Conservation (phyloP, 2,329 filamentous ascomycete genomes). For the Fusarium clavum region DNA sequence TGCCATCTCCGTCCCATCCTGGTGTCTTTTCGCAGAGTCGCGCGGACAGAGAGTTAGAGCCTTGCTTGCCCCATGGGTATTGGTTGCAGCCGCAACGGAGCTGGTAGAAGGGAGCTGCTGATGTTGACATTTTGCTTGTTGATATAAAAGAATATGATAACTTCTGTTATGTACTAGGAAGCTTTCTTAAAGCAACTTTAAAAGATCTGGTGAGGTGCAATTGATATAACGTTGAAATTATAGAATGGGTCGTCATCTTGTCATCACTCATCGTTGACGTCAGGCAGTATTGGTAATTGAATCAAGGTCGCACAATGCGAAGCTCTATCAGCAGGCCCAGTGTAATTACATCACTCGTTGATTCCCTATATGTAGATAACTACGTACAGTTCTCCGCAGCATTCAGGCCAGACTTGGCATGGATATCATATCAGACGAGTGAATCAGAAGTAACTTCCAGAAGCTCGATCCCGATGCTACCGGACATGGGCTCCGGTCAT, state of each 20-base stretch:
- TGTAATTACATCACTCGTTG: conserved; percentile 34
- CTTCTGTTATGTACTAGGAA: neutral
- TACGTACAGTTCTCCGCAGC: conserved; percentile 9
- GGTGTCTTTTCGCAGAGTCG: conserved; percentile 73
- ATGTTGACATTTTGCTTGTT: conserved; percentile 34
- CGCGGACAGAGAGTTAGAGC: conserved; percentile 73
- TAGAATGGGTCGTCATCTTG: conserved; percentile 32
- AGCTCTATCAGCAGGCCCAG: conserved; percentile 19
- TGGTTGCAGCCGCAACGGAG: conserved; percentile 64
- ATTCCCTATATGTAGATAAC: neutral
- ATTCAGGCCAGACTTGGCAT: conserved; percentile 14
- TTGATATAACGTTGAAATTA: conserved; percentile 6
- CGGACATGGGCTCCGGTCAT: conserved; percentile 16
- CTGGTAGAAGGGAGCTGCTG: conserved; percentile 55
- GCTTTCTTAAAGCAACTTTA: too few relatives aligned
- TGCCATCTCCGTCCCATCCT: conserved; percentile 50
- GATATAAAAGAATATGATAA: neutral
- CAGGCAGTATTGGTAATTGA: conserved; percentile 22
- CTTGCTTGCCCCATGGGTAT: conserved; percentile 78
- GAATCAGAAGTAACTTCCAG: neutral
- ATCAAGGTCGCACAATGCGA: conserved; percentile 8
- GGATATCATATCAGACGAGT: neutral
- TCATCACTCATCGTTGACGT: conserved; percentile 44
- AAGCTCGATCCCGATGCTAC: conserved; percentile 24
- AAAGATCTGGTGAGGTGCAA: neutral